Base-by-base conservation (phyloP, 2,329 filamentous ascomycete genomes). In the Aspergillus brasiliensis region DNA sequence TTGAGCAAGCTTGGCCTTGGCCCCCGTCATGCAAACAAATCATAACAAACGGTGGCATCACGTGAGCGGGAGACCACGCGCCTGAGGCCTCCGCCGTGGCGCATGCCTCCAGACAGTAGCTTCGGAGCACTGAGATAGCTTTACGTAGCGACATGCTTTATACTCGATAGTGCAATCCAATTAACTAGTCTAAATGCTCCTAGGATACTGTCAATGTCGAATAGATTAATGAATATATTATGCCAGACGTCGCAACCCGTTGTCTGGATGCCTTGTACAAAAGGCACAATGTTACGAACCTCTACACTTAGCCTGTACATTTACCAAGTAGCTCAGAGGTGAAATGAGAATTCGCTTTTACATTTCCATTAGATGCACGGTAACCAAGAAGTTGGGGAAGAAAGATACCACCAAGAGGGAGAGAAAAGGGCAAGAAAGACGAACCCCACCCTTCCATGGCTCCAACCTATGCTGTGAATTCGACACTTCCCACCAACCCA, bases 391-490 rank as follows among this genome's bases (percentile, higher is more conserved):
- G 25, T 49, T 49, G 23, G 46, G 15, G 25, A 28, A 49, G 46
- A 49, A 49, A 27, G 23, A 27, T 28, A 27, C 46, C 46, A 11
- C 46, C 46, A 49, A n/a, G 15, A 31, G n/a, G 46, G 46, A 28
- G 62, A 57, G 53, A 56, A 62, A 58, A 67, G 34, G 31, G 57
- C 23, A 49, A 46, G 51, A 60, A 23, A 63, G 60, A 59, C 61
- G 51, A 61, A 48, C 58, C 46, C 51, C 68, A 34, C 42, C 58
- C 65, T 66, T 62, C 67, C 65, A 34, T 62, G 61, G 68, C 70
- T 69, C 69, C 70, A 19, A 56, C 60, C 67, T 61, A 73, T 73
- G 70, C 67, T 66, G 65, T 59, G 31, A 57, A 62, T 62, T 60
- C 51, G 65, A 62, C 57, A 59, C 51, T 65, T 60, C 57, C 62